A percentile compares a stretch with the other conserved stretches of the same genome.
These are phyloP conservation scores for Miscanthus lutarioriparius DNA, from an alignment of 176 grass and related monocot genomes.

Conservation along the genomic window DNA sequence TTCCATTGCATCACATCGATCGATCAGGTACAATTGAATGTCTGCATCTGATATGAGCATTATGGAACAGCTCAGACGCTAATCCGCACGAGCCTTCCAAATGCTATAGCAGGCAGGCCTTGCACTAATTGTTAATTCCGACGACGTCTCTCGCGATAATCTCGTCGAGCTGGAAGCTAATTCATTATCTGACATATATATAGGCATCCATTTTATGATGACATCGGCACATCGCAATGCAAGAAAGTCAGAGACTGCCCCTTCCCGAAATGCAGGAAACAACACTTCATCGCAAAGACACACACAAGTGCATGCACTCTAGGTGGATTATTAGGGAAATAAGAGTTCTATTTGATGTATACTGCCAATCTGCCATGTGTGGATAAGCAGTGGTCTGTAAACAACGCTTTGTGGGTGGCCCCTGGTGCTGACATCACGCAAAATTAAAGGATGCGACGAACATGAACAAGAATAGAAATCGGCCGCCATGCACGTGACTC, in stretches of 20 bases:
- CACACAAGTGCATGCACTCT: background rate
- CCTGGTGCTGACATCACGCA: background rate
- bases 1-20: slow-evolving; percentile 6
- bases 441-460: background rate
- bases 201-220: background rate
- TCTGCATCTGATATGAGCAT: background rate
- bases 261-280: background rate
- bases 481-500: background rate
- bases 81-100: slow-evolving; percentile 1
- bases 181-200: background rate
- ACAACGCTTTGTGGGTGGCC: background rate
- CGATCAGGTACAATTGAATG: slow-evolving; percentile 4
- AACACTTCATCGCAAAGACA: background rate
- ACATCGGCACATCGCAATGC: background rate
- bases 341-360: background rate
- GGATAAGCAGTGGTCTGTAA: slow-evolving; percentile 21
- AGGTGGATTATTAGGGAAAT: slow-evolving; percentile 17
- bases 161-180: background rate
- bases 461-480: background rate
- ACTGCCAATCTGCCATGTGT: background rate
- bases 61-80: slow-evolving; percentile 15
- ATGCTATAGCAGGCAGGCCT: slow-evolving; percentile 1
- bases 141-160: background rate
- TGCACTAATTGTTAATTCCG: slow-evolving; percentile 15
- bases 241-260: background rate